These are phyloP conservation scores for Chaetoceros muelleri DNA, from an alignment of 108 stramenopile species.

Conservation along the genomic window DNA sequence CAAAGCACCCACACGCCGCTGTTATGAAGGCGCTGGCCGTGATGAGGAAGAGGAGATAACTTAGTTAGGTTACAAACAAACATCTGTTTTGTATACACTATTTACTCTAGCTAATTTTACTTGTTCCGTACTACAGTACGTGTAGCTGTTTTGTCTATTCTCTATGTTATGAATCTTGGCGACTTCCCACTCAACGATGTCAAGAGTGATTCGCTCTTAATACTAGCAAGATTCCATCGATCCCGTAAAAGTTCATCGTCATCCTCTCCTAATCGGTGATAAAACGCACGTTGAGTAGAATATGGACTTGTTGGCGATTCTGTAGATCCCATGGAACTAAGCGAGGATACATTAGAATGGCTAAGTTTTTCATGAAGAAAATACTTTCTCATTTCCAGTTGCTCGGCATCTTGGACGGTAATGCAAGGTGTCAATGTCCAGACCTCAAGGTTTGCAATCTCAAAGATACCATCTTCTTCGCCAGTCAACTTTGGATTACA, in stretches of 20 bases:
- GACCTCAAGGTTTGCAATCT: slow-evolving; percentile 59
- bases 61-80: too few species aligned
- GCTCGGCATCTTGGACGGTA: slow-evolving; percentile 40
- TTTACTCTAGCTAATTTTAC: too few species aligned
- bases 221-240: background rate
- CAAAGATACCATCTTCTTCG: slow-evolving; percentile 39
- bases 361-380: slow-evolving; percentile 25
- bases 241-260: background rate
- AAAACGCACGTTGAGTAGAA: slow-evolving; percentile 15
- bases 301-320: background rate
- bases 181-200: background rate
- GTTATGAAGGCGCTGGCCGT: background rate
- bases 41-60: background rate
- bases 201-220: background rate
- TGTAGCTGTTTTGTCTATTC: too few species aligned
- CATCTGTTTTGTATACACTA: too few species aligned
- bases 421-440: slow-evolving; percentile 75
- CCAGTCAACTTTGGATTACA: slow-evolving; percentile 45
- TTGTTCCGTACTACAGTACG: too few species aligned
- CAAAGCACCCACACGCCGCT: background rate
- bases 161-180: background rate
- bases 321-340: slow-evolving; percentile 10
- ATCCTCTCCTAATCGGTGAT: slow-evolving; percentile 34
- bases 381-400: slow-evolving; percentile 59
- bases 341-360: background rate